Percentiles rank a stretch among this genome's conserved stretches.
These are phyloP conservation scores for Haplosporangium sp. DNA, from an alignment of 371 early-diverging fungal species.

Conservation along the genomic window DNA sequence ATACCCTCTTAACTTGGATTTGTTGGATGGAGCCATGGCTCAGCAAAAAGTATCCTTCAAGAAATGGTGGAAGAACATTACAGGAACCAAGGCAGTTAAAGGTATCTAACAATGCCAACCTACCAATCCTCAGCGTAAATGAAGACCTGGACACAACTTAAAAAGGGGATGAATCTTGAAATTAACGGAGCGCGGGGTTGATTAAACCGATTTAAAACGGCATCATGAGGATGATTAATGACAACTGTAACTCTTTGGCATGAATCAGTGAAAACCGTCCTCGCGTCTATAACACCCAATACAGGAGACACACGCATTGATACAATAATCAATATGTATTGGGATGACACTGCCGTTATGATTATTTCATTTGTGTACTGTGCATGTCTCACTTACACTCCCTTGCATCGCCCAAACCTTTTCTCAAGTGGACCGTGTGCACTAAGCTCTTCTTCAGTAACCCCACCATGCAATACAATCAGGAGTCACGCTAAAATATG, in stretches of 20 bases:
- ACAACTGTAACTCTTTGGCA: neutral
- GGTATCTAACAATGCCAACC: constrained; percentile 20
- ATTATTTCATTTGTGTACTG: neutral
- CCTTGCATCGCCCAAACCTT: constrained; percentile 8
- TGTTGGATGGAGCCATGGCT: constrained; percentile 44
- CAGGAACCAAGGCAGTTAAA: constrained; percentile 51
- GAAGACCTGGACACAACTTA: no score
- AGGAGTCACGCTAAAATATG: no score
- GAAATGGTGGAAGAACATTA: constrained; percentile 57
- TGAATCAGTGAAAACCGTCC: constrained; percentile 5
- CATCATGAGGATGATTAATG: neutral
- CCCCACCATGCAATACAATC: no score
- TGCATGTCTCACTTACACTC: constrained; percentile 1
- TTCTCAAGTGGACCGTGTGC: neutral
- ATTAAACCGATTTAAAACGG: neutral
- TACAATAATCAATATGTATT: neutral
- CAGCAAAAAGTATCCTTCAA: constrained; percentile 54
- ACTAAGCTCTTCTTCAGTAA: neutral
- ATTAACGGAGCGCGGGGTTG: no score
- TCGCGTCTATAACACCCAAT: neutral
- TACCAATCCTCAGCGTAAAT: no score
- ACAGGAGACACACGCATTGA: neutral
- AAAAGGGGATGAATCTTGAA: no score
- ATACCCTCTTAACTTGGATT: neutral
- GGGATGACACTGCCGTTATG: neutral